A percentile compares a stretch with the other conserved stretches of the same genome.
Conservation (phyloP, 2,329 filamentous ascomycete species). For the Epicoccum nigrum region DNA sequence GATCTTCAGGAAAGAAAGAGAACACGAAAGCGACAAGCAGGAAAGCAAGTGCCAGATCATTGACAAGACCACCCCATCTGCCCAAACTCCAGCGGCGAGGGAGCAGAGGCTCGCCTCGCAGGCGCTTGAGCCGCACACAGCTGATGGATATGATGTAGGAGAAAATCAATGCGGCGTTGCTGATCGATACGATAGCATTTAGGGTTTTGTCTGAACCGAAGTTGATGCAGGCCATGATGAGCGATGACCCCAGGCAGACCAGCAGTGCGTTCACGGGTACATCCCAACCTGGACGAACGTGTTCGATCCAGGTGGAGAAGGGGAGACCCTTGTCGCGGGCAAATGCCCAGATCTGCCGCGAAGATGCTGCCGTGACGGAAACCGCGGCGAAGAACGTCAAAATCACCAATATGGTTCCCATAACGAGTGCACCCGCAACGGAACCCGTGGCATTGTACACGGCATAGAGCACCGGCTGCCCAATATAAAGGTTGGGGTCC, state of each 20-base stretch:
- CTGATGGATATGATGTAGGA: slow-evolving; percentile 43
- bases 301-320: slow-evolving; percentile 32
- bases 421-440: slow-evolving; percentile 24
- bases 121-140: slow-evolving; percentile 38
- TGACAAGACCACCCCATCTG: slow-evolving; percentile 45
- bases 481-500: slow-evolving; percentile 21
- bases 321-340: slow-evolving; percentile 28
- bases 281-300: slow-evolving; percentile 36
- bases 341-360: slow-evolving; percentile 36
- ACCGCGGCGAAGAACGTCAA: slow-evolving; percentile 46
- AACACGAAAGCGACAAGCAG: slow-evolving; percentile 45
- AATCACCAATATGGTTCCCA: slow-evolving; percentile 34
- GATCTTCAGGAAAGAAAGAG: slow-evolving; percentile 50
- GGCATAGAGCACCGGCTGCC: slow-evolving; percentile 30
- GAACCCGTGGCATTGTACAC: slow-evolving; percentile 37
- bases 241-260: slow-evolving; percentile 45
- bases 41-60: slow-evolving; percentile 45
- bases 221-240: slow-evolving; percentile 51
- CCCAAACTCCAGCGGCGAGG: slow-evolving; percentile 48
- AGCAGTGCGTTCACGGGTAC: slow-evolving; percentile 37
- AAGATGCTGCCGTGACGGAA: slow-evolving; percentile 32
- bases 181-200: slow-evolving; percentile 49
- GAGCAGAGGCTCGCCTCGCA: slow-evolving; percentile 29
- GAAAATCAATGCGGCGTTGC: slow-evolving; percentile 36
- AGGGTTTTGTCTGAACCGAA: slow-evolving; percentile 50